A percentile compares a stretch with the other conserved stretches of the same genome.
Conservation (phyloP, 2,329 filamentous ascomycete genomes). For the Ascochyta viciae-villosae region DNA sequence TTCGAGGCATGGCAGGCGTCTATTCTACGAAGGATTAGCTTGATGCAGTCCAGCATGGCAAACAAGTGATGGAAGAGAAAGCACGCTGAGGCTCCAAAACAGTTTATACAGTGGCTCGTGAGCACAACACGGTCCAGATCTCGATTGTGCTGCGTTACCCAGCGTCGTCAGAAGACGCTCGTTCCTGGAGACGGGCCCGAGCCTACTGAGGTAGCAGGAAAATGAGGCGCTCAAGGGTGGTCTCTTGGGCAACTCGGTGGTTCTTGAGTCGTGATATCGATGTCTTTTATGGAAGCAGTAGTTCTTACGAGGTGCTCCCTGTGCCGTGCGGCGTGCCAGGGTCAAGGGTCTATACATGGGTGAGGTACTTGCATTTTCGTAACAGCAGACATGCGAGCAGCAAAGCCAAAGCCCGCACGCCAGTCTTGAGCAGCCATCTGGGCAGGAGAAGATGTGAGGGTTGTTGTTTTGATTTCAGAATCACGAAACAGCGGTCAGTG, state of each 20-base stretch:
- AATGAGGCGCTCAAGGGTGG: conserved; percentile 7
- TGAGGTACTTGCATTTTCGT: conserved; percentile 57
- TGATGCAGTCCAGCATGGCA: conserved; percentile 21
- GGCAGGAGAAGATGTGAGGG: conserved; percentile 5
- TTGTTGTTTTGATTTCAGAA: conserved; percentile 8
- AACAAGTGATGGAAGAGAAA: conserved; percentile 3
- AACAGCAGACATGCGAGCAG: conserved; percentile 53
- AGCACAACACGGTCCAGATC: conserved; percentile 8
- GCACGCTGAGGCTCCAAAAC: neutral
- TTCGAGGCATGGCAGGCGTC: conserved; percentile 55
- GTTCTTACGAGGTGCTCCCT: conserved; percentile 29
- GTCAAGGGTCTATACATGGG: conserved; percentile 13
- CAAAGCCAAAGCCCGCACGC: conserved; percentile 53
- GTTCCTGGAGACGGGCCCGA: conserved; percentile 8
- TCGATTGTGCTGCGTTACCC: conserved; percentile 11
- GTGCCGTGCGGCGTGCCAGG: neutral
- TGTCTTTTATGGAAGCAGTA: conserved; percentile 12
- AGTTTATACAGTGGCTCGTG: conserved; percentile 11
- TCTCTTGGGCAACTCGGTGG: conserved; percentile 14
- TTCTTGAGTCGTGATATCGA: conserved; percentile 8
- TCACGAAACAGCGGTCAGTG: conserved; percentile 16
- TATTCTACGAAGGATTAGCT: conserved; percentile 20
- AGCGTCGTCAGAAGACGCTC: conserved; percentile 6
- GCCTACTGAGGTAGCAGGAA: conserved; percentile 2
- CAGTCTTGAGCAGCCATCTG: conserved; percentile 47